These are phyloP conservation scores for Pyracantha coccinea DNA, from an alignment of 331 rosid genomes.

Conservation along the genomic window DNA sequence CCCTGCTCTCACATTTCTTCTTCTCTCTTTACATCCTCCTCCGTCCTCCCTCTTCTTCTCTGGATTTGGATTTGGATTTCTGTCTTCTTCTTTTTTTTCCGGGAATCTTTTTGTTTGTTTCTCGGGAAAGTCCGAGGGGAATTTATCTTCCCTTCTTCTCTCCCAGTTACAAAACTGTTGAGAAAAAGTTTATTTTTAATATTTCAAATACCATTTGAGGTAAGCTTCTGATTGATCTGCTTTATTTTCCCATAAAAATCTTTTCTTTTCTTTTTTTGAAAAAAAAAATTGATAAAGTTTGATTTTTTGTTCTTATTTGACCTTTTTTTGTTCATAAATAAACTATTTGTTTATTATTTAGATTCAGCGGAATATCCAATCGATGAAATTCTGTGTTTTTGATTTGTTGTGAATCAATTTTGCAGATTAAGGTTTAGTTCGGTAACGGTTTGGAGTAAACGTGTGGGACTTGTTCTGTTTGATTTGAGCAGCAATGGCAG, in stretches of 20 bases:
- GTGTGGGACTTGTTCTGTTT: conserved; percentile 3
- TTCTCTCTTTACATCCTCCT: background rate
- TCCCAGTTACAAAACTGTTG: background rate
- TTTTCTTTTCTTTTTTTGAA: background rate
- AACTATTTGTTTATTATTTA: background rate
- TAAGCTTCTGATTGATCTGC: conserved; percentile 35
- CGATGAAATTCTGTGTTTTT: background rate
- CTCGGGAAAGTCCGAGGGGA: conserved; percentile 3
- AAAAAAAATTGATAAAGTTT: background rate
- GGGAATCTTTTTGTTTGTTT: conserved; percentile 3
- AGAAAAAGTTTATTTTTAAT: background rate
- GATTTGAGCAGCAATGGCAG: conserved; percentile 9
- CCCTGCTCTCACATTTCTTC: conserved; percentile 2
- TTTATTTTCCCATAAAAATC: background rate
- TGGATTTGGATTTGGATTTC: background rate
- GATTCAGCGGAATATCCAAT: background rate
- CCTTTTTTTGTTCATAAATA: background rate
- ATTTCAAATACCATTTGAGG: background rate
- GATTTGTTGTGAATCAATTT: background rate
- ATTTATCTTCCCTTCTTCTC: too few relatives aligned
- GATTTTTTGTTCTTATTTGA: background rate
- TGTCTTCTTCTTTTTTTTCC: background rate
- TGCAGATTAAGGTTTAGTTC: background rate
- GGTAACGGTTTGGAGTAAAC: background rate
- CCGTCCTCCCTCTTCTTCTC: background rate